A percentile compares a stretch with the other conserved stretches of the same genome.
Evolutionary conservation across 2,329 filamentous ascomycete species (phyloP).

Genomic region (Calonectria pseudoreteaudii): DNA sequence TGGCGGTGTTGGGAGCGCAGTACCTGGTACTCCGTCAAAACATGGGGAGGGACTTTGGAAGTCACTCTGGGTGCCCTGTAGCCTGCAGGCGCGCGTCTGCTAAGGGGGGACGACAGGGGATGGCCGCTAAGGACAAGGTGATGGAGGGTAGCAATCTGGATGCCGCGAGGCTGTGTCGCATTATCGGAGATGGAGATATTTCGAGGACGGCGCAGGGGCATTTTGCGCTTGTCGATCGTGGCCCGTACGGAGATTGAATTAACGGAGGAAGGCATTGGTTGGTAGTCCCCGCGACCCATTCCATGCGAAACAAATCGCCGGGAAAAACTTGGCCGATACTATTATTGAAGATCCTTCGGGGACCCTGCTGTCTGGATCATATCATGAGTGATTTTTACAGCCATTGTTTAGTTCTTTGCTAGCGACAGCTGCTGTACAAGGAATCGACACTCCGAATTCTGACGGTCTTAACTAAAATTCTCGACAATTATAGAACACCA

Average conservation of each 20-base stretch:
- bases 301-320: not conserved
- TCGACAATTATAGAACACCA: not conserved
- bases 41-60: constrained; percentile 14
- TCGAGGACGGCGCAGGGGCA: constrained; percentile 12
- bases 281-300: not conserved
- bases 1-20: constrained; percentile 12
- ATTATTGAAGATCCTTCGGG: not conserved
- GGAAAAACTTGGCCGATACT: not conserved
- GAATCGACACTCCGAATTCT: not conserved
- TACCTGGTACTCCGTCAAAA: constrained; percentile 23
- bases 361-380: not conserved
- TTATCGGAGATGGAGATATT: constrained; percentile 13
- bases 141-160: constrained; percentile 3
- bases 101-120: not conserved
- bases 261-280: constrained; percentile 3
- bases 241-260: constrained; percentile 9
- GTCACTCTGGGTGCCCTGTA: constrained; percentile 10
- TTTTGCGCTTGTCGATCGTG: not conserved
- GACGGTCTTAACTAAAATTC: not conserved
- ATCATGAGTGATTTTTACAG: not conserved
- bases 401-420: not conserved
- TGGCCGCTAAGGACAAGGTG: not conserved
- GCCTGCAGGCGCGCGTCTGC: constrained; percentile 7
- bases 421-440: not conserved
- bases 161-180: constrained; percentile 23